A percentile compares a stretch with the other conserved stretches of the same genome.
Evolutionary conservation across 2,329 filamentous ascomycete species (phyloP).

Genomic region (Pyrenochaeta sp.): DNA sequence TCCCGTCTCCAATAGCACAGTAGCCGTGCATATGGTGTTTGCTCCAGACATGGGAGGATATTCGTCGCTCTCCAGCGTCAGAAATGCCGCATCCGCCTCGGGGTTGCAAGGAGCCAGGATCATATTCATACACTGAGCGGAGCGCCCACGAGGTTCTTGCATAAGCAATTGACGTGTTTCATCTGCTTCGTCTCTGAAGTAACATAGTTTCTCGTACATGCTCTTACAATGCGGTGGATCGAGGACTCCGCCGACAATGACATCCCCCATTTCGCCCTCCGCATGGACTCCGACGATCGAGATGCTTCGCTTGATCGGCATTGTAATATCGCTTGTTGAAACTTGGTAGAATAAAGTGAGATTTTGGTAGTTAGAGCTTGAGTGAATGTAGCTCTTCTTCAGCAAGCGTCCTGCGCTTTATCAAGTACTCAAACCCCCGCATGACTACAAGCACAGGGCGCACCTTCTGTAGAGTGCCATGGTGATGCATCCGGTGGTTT

Average conservation of each 20-base stretch:
- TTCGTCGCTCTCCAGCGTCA: constrained; percentile 58
- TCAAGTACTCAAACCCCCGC: too few species aligned
- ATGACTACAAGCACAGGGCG: too few species aligned
- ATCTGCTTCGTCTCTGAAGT: constrained; percentile 54
- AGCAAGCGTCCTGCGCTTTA: too few species aligned
- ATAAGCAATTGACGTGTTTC: constrained; percentile 53
- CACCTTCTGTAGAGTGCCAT: too few species aligned
- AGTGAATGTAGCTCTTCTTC: too few species aligned
- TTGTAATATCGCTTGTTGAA: too few species aligned
- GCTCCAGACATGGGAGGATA: constrained; percentile 57
- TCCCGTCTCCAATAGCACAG: constrained; percentile 57
- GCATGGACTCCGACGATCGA: constrained; percentile 37
- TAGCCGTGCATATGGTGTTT: constrained; percentile 55
- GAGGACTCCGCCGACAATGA: constrained; percentile 57
- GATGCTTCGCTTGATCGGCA: not conserved
- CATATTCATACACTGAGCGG: constrained; percentile 53
- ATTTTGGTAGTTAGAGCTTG: too few species aligned
- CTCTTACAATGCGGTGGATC: constrained; percentile 52
- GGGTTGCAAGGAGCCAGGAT: constrained; percentile 55
- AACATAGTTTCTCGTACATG: constrained; percentile 58
- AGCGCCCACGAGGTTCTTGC: constrained; percentile 57
- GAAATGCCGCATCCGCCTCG: constrained; percentile 54
- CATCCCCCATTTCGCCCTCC: constrained; percentile 58
- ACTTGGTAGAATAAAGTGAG: too few species aligned
- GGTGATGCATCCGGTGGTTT: too few species aligned